Base-by-base conservation (phyloP, 345 rosid genomes). In the Corchorus olitorius region DNA sequence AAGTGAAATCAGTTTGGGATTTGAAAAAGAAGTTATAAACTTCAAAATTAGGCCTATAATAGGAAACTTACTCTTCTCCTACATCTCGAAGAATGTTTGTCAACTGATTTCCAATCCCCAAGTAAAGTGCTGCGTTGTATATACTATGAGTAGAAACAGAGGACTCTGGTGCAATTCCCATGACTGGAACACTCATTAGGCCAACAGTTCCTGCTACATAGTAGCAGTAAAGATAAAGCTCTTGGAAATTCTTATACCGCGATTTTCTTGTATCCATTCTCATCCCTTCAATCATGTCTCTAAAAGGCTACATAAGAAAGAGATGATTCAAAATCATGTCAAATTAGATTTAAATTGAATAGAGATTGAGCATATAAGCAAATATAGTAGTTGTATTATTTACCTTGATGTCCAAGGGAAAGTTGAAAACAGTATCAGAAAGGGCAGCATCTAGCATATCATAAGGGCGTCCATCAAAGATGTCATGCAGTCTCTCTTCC, bases 211-310 rank as follows among this genome's bases (percentile, higher is more conserved):
- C 89, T 1, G 92, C 92, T 0, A 87, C 92, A 37, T 82, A 78
- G 75, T 90, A 87, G 81, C 90, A 87, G 74, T 88, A 86, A 13
- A 79, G 81, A 49, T 86, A 87, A 27, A 90, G 91, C 82, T 90
- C 90, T 50, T 77, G 81, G 55, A 90, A 89, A 65, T 81, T 84
- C 59, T 83, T 41, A 50, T 89, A 90, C 15, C 87, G 76, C n/a
- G 70, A 72, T 70, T 84, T 88, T 19, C 65, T 74, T 4, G 84
- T 77, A 64, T 90, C 92, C 91, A 90, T 86, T 80, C 92, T 83
- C 92, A 88, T 88, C 1, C 91, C 91, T 35, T 88, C 86, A 48
- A 87, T 77, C 94, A 90, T 87, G 88, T 88, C 92, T 71, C 75
- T 81, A 64, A 88, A 90, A 15, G 91, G 90, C 94, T 87, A 79